Percentiles rank a stretch among this genome's conserved stretches.
These are phyloP conservation scores for Aspergillus ochraceoroseus DNA, from an alignment of 2,329 filamentous ascomycete genomes.

Conservation along the genomic window DNA sequence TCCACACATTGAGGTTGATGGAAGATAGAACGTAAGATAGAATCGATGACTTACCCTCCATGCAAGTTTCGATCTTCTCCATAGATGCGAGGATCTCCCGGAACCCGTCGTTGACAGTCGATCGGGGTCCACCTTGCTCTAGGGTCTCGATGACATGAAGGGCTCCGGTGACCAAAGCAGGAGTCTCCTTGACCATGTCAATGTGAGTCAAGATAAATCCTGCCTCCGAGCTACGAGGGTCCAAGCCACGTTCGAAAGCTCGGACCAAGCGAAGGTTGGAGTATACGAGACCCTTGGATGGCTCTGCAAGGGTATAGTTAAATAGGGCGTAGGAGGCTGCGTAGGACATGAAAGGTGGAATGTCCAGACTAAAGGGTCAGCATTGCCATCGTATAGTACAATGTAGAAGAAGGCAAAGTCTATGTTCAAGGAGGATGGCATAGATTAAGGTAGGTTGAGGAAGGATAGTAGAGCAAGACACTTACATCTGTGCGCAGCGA, in stretches of 20 bases:
- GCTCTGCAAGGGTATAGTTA: conserved; percentile 59
- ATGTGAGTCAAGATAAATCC: conserved; percentile 95
- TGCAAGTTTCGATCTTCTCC: conserved; percentile 67
- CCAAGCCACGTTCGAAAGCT: conserved; percentile 84
- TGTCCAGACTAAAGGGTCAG: conserved; percentile 52
- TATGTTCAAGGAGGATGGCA: too few species aligned
- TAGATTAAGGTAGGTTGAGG: background rate
- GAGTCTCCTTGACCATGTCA: conserved; percentile 88
- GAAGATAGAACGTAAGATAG: too few species aligned
- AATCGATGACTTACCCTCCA: conserved; percentile 58
- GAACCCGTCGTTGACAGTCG: conserved; percentile 61
- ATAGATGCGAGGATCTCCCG: conserved; percentile 58
- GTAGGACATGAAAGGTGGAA: conserved; percentile 91
- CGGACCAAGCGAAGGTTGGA: conserved; percentile 74
- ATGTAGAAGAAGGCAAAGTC: too few species aligned
- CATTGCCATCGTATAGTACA: background rate
- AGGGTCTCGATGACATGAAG: conserved; percentile 61
- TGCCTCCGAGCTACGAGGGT: conserved; percentile 81
- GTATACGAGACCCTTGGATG: conserved; percentile 52
- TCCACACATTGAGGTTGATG: too few species aligned
- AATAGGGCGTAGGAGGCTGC: conserved; percentile 59
- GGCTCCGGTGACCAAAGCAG: conserved; percentile 67
- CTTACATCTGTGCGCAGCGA: conserved; percentile 78
- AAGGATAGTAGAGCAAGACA: conserved; percentile 24
- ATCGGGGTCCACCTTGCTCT: conserved; percentile 48